These are phyloP conservation scores for Rhytidhysteron rufulum DNA, from an alignment of 2,329 filamentous ascomycete species.

Conservation along the genomic window DNA sequence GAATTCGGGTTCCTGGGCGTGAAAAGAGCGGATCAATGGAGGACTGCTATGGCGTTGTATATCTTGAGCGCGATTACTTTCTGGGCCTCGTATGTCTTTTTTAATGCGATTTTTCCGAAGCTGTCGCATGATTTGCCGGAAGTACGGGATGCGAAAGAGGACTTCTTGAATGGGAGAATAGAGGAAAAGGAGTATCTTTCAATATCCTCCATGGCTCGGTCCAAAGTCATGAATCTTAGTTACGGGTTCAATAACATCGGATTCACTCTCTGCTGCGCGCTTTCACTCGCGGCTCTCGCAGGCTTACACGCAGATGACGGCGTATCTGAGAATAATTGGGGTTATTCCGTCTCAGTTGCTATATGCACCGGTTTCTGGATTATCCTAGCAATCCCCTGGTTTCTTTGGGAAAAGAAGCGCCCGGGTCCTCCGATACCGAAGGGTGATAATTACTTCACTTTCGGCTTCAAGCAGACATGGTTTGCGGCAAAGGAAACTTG, in stretches of 20 bases:
- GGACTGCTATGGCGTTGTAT: conserved; percentile 58
- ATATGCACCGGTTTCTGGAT: conserved; percentile 64
- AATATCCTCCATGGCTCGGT: conserved; percentile 60
- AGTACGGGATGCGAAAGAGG: conserved; percentile 51
- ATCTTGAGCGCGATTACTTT: conserved; percentile 65
- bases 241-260: conserved; percentile 62
- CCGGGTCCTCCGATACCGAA: conserved; percentile 56
- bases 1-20: conserved; percentile 67
- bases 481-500: conserved; percentile 58
- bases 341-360: conserved; percentile 61
- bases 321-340: conserved; percentile 62
- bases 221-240: conserved; percentile 59
- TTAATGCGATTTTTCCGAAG: conserved; percentile 53
- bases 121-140: conserved; percentile 53
- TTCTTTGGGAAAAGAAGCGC: conserved; percentile 60
- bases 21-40: conserved; percentile 58
- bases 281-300: conserved; percentile 63
- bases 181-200: conserved; percentile 58
- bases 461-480: conserved; percentile 58
- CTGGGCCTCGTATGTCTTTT: conserved; percentile 48
- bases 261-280: conserved; percentile 56
- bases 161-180: conserved; percentile 46
- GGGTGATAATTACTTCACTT: conserved; percentile 52
- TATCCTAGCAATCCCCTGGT: conserved; percentile 63
- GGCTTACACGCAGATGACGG: conserved; percentile 58